phyloP scores from a whole-genome alignment of 2,329 filamentous ascomycete genomes.

The Cladosporium sp. region DNA sequence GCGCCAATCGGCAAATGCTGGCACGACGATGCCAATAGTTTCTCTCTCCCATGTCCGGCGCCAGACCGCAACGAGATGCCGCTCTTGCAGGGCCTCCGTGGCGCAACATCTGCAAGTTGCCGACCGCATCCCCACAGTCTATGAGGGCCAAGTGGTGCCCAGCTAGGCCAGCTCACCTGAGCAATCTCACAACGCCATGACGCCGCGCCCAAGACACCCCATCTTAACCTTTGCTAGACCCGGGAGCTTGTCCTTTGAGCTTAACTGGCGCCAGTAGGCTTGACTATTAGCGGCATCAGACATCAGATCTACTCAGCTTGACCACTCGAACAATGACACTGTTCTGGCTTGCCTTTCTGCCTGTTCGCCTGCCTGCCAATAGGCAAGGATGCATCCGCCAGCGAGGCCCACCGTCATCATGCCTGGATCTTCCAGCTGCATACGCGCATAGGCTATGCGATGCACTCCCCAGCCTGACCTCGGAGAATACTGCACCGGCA shows the following conservation, averaged over 20 bases:
- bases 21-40: too few species aligned
- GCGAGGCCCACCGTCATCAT: slow-evolving; percentile 2
- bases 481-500: slow-evolving; percentile 13
- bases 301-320: too few species aligned
- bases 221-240: slow-evolving; percentile 4
- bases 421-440: slow-evolving; percentile 7
- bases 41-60: neutral
- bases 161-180: neutral
- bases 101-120: slow-evolving; percentile 8
- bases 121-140: slow-evolving; percentile 8
- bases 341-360: too few species aligned
- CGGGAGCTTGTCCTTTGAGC: slow-evolving; percentile 11
- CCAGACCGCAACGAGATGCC: neutral
- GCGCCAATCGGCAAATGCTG: too few species aligned
- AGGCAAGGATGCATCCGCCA: neutral
- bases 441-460: neutral
- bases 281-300: too few species aligned
- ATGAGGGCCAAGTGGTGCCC: neutral
- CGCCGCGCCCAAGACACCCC: neutral
- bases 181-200: too few species aligned
- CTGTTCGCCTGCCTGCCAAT: too few species aligned
- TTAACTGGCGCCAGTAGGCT: too few species aligned
- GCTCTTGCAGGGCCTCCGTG: slow-evolving; percentile 1
- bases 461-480: slow-evolving; percentile 2
- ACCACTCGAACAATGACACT: too few species aligned